A percentile compares a stretch with the other conserved stretches of the same genome.
These are phyloP conservation scores for Pestalotiopsis sp. DNA, from an alignment of 2,329 filamentous ascomycete species.

Conservation along the genomic window DNA sequence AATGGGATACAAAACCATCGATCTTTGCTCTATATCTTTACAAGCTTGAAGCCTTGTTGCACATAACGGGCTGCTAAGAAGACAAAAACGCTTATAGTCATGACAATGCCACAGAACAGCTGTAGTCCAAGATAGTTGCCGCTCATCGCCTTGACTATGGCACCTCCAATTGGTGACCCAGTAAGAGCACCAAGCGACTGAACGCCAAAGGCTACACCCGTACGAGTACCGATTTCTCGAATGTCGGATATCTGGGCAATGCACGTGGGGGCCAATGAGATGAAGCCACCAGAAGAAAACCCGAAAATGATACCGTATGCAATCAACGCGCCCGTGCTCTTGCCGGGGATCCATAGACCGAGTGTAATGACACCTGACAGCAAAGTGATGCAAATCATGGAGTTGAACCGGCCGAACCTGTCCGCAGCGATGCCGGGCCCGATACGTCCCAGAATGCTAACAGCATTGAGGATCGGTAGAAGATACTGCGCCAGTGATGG, in stretches of 20 bases:
- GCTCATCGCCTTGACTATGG: constrained; percentile 52
- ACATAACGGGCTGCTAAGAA: constrained; percentile 26
- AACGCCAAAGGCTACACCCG: constrained; percentile 64
- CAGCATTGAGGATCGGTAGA: constrained; percentile 59
- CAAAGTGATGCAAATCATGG: constrained; percentile 47
- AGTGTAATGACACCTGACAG: constrained; percentile 42
- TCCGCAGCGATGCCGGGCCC: constrained; percentile 50
- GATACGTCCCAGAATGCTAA: constrained; percentile 55
- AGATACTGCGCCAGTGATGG: constrained; percentile 46
- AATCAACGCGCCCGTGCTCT: constrained; percentile 55
- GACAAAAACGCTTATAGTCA: constrained; percentile 27
- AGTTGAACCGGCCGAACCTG: constrained; percentile 40
- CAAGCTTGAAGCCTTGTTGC: constrained; percentile 27
- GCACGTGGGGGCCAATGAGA: constrained; percentile 62
- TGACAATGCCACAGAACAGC: constrained; percentile 63
- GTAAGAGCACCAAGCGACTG: constrained; percentile 67
- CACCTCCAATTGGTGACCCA: constrained; percentile 69
- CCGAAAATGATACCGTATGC: constrained; percentile 66
- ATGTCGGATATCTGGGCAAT: constrained; percentile 74
- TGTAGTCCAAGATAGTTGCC: constrained; percentile 63
- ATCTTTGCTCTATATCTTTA: not conserved
- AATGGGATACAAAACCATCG: not conserved
- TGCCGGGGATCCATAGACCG: constrained; percentile 44
- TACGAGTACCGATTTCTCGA: constrained; percentile 68
- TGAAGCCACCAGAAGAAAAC: constrained; percentile 65